Percentiles rank a stretch among this genome's conserved stretches.
These are phyloP conservation scores for Epichloe coenophiala DNA, from an alignment of 2,329 filamentous ascomycete genomes.

Conservation along the genomic window DNA sequence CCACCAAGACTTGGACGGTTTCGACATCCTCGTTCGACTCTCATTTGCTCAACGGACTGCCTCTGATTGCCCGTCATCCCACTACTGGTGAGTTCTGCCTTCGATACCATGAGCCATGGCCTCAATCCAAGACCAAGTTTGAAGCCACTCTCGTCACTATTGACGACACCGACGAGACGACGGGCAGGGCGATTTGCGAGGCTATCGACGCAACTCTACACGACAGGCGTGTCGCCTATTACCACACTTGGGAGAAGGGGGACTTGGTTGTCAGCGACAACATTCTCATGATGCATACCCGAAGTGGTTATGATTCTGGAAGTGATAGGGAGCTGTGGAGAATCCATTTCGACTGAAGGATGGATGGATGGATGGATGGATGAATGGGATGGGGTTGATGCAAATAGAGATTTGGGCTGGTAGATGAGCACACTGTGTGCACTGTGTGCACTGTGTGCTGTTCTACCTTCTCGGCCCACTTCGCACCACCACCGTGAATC, in stretches of 20 bases:
- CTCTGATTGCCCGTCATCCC: conserved; percentile 31
- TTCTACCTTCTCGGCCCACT: no score
- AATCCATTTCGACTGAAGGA: conserved; percentile 31
- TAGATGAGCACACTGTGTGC: no score
- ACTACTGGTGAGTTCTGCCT: conserved; percentile 32
- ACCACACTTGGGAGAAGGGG: conserved; percentile 39
- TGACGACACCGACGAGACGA: conserved; percentile 19
- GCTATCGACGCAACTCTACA: conserved; percentile 30
- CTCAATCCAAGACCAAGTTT: conserved; percentile 35
- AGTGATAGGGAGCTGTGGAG: conserved; percentile 34
- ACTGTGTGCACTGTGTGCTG: no score
- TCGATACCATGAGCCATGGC: conserved; percentile 42
- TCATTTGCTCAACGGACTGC: conserved; percentile 28
- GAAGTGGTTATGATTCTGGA: conserved; percentile 30
- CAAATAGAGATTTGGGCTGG: no score
- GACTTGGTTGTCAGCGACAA: conserved; percentile 42
- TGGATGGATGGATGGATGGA: no score
- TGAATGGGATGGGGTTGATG: no score
- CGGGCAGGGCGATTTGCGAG: conserved; percentile 23
- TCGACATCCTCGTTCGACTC: conserved; percentile 33
- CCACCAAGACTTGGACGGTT: conserved; percentile 33
- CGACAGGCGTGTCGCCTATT: conserved; percentile 35
- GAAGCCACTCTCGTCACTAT: conserved; percentile 30
- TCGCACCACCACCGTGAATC: background rate
- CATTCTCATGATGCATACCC: conserved; percentile 33